phyloP scores from a whole-genome alignment of 2,329 filamentous ascomycete species.

The Alternaria incomplexa region DNA sequence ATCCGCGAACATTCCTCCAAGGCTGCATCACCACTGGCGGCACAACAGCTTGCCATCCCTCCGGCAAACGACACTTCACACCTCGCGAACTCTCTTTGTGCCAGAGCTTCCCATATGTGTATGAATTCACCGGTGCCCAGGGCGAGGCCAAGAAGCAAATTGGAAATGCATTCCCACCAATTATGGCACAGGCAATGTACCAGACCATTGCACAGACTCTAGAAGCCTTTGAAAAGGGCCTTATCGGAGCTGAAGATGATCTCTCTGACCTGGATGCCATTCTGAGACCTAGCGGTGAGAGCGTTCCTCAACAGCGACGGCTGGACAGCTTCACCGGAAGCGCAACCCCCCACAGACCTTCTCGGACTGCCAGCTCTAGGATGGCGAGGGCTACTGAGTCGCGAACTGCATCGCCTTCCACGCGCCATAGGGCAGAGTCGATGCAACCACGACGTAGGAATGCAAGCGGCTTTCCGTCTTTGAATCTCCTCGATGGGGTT shows the following conservation, averaged over 20 bases:
- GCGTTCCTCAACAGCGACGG: not conserved
- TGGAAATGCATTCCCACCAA: conserved; percentile 32
- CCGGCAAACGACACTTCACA: conserved; percentile 21
- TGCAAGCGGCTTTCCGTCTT: accelerated
- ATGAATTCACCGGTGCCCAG: conserved; percentile 13
- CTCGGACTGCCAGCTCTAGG: not conserved
- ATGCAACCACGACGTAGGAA: not conserved
- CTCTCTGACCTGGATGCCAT: conserved; percentile 20
- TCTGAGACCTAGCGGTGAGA: not conserved
- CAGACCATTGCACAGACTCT: conserved; percentile 9
- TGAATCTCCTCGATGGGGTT: not conserved
- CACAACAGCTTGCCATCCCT: conserved; percentile 17
- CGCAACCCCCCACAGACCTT: not conserved
- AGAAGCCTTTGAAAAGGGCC: conserved; percentile 33
- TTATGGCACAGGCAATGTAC: conserved; percentile 17
- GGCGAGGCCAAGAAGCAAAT: conserved; percentile 20
- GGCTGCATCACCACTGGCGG: conserved; percentile 28
- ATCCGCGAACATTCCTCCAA: not conserved
- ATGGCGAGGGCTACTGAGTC: not conserved
- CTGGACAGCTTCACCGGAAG: not conserved
- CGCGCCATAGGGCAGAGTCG: not conserved
- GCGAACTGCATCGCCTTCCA: not conserved
- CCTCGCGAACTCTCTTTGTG: conserved; percentile 22
- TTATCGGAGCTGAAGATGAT: conserved; percentile 33
- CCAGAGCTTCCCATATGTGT: conserved; percentile 23